Base-by-base conservation (phyloP, 106 monocot genomes). In the Hemerocallis citrina region DNA sequence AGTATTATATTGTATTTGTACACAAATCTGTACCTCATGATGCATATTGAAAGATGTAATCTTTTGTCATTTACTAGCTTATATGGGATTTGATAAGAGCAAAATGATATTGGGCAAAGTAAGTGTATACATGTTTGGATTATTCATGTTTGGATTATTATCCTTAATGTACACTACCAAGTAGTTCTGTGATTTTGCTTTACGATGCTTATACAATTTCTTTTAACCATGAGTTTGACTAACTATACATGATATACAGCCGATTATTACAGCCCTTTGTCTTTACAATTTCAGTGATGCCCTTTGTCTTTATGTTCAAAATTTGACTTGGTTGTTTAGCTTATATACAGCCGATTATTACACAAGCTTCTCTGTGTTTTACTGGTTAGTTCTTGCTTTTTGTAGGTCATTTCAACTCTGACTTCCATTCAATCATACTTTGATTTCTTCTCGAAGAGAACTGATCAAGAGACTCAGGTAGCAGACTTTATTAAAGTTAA, bases 401-500 rank as follows among this genome's bases (percentile, higher is more conserved):
- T 16, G 28, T 61, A 95, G 95, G 86, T 84, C 20, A 42, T 90
- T 68, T 78, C 89, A 60, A 86, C 90, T 30, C 54, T 90, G 68
- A 74, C 73, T 69, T 88, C 90, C 37, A 57, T 77, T 46, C 66
- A 76, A 30, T 79, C 91, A 40, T 96, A 91, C 72, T 87, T 91
- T 40, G 87, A 91, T 57, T 87, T 88, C 73, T 91, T 96, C 76
- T 76, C 86, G 42, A 71, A 55, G 62, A 84, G 64, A 79, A 23
- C 38, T 70, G 87, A 87, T 42, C 68, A 82, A 57, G 87, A 87
- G 52, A 57, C 66, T 65, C 91, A 84, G 84, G 96, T 96, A 36
- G 57, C 17, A 8, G 5, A 6, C n/a, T 64, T 63, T 6, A 28
- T 12, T 32, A 19, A 7, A 17, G 17, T 6, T 24, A 33, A 28